Evolutionary conservation across 2,329 filamentous ascomycete genomes (phyloP), one percentile per base, ranked within the genome.

Genomic region (Alternaria ventricosa): DNA sequence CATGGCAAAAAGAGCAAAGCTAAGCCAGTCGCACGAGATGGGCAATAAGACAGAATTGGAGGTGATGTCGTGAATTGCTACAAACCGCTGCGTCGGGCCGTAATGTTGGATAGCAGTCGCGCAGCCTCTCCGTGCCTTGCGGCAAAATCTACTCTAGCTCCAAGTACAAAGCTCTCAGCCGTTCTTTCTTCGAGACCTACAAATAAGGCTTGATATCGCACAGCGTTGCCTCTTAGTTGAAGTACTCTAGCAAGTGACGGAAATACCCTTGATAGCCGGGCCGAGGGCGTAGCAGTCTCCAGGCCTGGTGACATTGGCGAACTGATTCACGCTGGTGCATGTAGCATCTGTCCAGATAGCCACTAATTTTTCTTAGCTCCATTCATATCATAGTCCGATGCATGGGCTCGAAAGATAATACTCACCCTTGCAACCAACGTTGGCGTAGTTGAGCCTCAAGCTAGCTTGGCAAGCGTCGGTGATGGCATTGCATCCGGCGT

Each of bases 391-490:
- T 3, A 13, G 20, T 11, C 8, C 33, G 33, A 41, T 8, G 5
- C 9, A 3, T 41, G 33, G 33, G 15, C 4, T 4, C 15, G 8
- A 45, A 45, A 3, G 2, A 45, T 2, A 2, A 1, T 22, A 53
- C 57, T 4, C 61, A 68, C 67, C 60, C 28, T 66, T 62, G 36
- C 67, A 69, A 15, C 67, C 67, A 3, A 27, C n/a, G 15, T 65
- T 61, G 5, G 63, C 63, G 22, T 68, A 66, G 53, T 64, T 66
- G 12, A 69, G 61, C 8, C 33, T 46, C 22, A 69, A 47, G 18
- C 65, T 68, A 0, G 60, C 53, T 12, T 55, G 51, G 41, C 67
- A 70, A 20, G 15, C 18, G 45, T 61, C 67, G 15, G 43, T 61
- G 36, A 70, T 61, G 18, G 18, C 43, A 27, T 70, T 68, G 55